phyloP scores from a whole-genome alignment of 306 rosid species.

The Cicer chorassanicum region DNA sequence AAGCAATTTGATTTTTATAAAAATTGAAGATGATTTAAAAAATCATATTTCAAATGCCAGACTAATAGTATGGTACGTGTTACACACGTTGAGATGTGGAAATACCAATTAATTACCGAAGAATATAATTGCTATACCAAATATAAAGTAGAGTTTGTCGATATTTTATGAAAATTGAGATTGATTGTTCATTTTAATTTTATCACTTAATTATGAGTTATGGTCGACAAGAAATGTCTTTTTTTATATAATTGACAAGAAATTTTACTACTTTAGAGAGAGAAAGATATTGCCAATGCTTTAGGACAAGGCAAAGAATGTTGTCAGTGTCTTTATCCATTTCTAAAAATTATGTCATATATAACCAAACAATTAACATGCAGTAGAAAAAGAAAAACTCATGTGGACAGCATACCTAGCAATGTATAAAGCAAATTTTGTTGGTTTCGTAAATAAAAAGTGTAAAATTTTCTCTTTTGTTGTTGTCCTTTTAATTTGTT shows the following conservation, averaged over 20 bases:
- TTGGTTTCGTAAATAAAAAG: too few species aligned
- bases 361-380: conserved; percentile 3
- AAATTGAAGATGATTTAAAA: neutral
- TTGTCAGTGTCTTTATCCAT: conserved; percentile 8
- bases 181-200: neutral
- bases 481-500: conserved; percentile 11
- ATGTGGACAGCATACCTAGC: conserved; percentile 34
- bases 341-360: conserved; percentile 3
- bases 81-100: conserved; percentile 7
- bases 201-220: neutral
- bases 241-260: too few species aligned
- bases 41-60: neutral
- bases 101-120: neutral
- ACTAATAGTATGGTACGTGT: neutral
- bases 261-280: neutral
- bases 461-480: too few species aligned
- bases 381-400: conserved; percentile 31
- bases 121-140: conserved; percentile 10
- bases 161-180: conserved; percentile 18
- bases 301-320: conserved; percentile 33
- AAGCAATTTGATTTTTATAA: neutral
- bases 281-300: conserved; percentile 5
- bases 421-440: conserved; percentile 17
- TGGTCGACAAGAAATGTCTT: neutral
- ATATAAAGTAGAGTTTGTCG: neutral